Base-by-base conservation (phyloP, 768 basidiomycete species). In the Boletus coccyginus region DNA sequence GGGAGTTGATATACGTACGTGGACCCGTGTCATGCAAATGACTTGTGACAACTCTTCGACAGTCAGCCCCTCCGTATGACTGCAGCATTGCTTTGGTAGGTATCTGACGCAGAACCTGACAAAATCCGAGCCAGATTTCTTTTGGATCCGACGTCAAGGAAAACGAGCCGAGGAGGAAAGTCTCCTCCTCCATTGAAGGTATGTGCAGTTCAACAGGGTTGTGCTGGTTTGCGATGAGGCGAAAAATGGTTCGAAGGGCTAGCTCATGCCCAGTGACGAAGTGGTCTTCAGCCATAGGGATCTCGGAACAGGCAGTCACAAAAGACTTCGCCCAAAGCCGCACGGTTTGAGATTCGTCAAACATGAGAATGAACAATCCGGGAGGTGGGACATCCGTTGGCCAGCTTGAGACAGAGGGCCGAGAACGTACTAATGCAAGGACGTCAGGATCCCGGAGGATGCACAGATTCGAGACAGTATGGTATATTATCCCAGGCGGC, bases 271-370 rank as follows among this genome's bases (percentile, higher is more conserved):
- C 70, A 0, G 74, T 71, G 33, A 73, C 66, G 52, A 86, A 85
- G n/a, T 75, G 66, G 17, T 79, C 75, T 54, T 62, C 58, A 3
- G 79, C 63, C 56, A 88, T 81, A 10, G 85, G 81, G 13, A 66
- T 24, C 58, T 74, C 71, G 21, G 63, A 70, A 50, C 72, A 66
- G n/a, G 73, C 68, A 16, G 73, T 68, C 6, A 77, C 66, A 52
- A 85, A 82, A 24, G 68, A 62, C 53, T 70, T 72, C 2, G 89
- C 85, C 87, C 87, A 91, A 17, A 74, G 74, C 45, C 89, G 79
- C 38, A 89, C 73, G 11, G 72, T 67, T 7, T 66, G 54, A 16
- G 76, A 73, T 49, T 79, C 74, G 53, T 83, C 77, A 58, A 88
- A 73, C 27, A 86, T 69, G 13, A 90, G 74, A 13, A 84, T 67